phyloP scores from a whole-genome alignment of 1,284 basidiomycete species.

The Takashimella tepidaria region DNA sequence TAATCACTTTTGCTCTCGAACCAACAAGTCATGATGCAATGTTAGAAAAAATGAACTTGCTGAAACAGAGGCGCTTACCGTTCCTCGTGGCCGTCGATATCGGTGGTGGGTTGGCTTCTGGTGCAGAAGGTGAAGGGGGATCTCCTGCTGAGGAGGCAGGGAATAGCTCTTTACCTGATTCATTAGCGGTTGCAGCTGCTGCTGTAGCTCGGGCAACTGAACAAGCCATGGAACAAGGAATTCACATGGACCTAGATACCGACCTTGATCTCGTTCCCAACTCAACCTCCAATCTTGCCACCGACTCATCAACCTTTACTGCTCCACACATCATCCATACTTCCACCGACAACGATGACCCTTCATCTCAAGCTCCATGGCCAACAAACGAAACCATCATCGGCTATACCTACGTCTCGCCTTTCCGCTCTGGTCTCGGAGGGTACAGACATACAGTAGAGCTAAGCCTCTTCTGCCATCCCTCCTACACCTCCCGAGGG shows the following conservation, averaged over 20 bases:
- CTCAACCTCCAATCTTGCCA: too few relatives aligned
- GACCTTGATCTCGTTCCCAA: too few relatives aligned
- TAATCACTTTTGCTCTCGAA: slow-evolving; percentile 2
- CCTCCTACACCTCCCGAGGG: neutral
- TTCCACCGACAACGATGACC: neutral
- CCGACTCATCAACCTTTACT: neutral
- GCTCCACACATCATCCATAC: neutral
- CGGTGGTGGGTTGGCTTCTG: too few relatives aligned
- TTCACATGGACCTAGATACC: neutral
- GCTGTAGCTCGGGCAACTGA: neutral
- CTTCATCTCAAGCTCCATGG: neutral
- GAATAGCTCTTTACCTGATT: too few relatives aligned
- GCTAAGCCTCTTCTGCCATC: slow-evolving; percentile 2
- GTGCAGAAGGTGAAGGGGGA: neutral
- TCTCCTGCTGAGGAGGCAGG: neutral
- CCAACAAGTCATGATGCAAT: neutral
- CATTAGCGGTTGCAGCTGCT: neutral
- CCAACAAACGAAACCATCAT: neutral
- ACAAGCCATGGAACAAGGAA: neutral
- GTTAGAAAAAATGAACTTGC: neutral
- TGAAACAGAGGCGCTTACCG: neutral
- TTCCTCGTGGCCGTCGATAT: neutral
- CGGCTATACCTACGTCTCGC: slow-evolving; percentile 1
- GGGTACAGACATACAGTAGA: slow-evolving; percentile 3
- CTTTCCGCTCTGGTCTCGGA: neutral